Base-by-base conservation (phyloP, 164 flowering plant genomes). In the Nymphaea thermarum region DNA sequence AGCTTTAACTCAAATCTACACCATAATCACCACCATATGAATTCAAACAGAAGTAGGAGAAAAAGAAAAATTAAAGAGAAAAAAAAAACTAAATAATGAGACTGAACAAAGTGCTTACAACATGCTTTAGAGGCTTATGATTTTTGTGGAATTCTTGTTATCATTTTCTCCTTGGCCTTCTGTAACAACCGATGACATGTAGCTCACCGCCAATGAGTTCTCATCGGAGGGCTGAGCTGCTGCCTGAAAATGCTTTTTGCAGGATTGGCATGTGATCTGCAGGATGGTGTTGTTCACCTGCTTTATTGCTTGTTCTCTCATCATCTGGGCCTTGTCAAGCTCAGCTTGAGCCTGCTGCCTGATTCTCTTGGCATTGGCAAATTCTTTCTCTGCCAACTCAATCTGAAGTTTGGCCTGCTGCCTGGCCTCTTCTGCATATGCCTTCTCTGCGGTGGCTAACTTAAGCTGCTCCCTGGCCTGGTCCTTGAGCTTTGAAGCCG, bases 291-390 rank as follows among this genome's bases (percentile, higher is more conserved):
- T 77, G 69, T 84, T 87, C 60, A 93, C 80, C 70, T 84, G 81
- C 74, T 85, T 79, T 0, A 77, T 76, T 36, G 98, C 91, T 7
- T 86, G 85, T 6, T 87, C 91, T 76, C 75, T 87, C 12, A 93
- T 73, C 3, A 78, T 78, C 25, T 79, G 82, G 2, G 96, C 98
- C 61, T 80, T 88, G n/a, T 87, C 87, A 1, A 93, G 71, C 74
- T 93, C 93, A 2, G 84, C 82, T 64, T 81, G 89, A 3, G 98
- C 96, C 68, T 86, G 90, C 57, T 84, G 89, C 78, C 98, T 76
- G 0, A 93, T 85, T 43, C 89, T 81, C 80, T 90, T 87, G 1
- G 98, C 96, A 60, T 87, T 83, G 2, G 81, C 78, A 7, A 90
- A 93, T 71, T 93, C 98, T 64, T 77, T 79, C 73, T 93, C 96